A percentile compares a stretch with the other conserved stretches of the same genome.
phyloP scores from a whole-genome alignment of 225 moss, liverwort and hornwort genomes.

The Physcomitrellopsis africana region DNA sequence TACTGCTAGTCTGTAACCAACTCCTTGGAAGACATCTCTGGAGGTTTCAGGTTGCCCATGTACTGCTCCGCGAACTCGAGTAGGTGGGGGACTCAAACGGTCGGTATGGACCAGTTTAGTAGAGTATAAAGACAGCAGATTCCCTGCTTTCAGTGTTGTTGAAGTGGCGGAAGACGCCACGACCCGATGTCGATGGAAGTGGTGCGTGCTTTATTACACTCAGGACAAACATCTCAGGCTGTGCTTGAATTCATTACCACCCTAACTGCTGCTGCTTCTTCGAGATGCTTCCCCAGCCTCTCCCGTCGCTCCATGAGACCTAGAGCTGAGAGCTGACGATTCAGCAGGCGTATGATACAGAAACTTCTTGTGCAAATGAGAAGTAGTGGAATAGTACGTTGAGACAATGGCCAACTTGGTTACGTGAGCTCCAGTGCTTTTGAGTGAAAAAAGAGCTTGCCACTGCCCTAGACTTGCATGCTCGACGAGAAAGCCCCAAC shows the following conservation, averaged over 20 bases:
- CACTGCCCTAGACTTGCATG: slow-evolving; percentile 6
- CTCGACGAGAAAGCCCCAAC: neutral
- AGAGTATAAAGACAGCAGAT: neutral
- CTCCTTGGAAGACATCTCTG: slow-evolving; percentile 3
- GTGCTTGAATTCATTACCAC: neutral
- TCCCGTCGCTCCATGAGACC: no score
- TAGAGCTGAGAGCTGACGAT: no score
- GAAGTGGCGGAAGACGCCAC: slow-evolving; percentile 17
- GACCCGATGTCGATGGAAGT: neutral
- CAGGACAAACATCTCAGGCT: neutral
- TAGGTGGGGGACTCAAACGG: slow-evolving; percentile 3
- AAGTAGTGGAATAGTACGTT: neutral
- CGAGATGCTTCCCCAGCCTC: no score
- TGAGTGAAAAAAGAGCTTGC: slow-evolving; percentile 16
- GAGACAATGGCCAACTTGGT: slow-evolving; percentile 7
- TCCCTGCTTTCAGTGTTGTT: neutral
- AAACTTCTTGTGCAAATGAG: no score
- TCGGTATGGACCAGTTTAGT: neutral
- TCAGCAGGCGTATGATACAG: no score
- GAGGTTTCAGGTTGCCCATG: neutral
- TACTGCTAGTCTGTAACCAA: neutral
- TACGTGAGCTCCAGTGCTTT: neutral
- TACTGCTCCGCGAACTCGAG: neutral
- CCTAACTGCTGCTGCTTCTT: neutral
- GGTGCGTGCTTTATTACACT: neutral